Evolutionary conservation across 345 rosid genomes (phyloP), one percentile per base, ranked within the genome.

Genomic region (Rhodamnia rubescens): DNA sequence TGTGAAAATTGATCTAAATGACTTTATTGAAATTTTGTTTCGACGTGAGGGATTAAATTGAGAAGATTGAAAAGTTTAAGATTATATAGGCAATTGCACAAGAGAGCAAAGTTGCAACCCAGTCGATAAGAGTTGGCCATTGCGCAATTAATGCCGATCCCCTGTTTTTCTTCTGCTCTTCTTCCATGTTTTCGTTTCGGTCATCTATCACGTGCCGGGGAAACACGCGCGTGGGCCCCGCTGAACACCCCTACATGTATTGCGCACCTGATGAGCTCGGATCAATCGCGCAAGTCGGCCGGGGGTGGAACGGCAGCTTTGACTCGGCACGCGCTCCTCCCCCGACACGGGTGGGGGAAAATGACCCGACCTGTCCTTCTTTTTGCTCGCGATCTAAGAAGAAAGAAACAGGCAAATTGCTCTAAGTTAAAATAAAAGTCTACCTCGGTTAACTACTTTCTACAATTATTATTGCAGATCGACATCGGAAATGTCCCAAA

Each of bases 31-130:
- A 61, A 7, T 61, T 61, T 61, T 3, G 4, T 20, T 7, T 0
- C 1, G 4, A 29, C 0, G 4, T 3, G 29, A 7, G 16, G 0
- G 42, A 15, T 16, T 59, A 59, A 59, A 29, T 61, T 0, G 5
- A 61, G 0, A 0, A 61, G 5, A 61, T 29, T 61, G 1, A 29
- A 29, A 61, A 1, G 0, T 50, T 50, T 29, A 61, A 2, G 15
- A 0, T 1, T 5, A 9, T 13, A 15, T 29, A 2, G 18, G 21
- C 20, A 59, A n/a, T 0, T 0, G 1, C 3, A 3, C 20, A 6
- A 22, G 14, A 36, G 40, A 36, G 40, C 1, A 27, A 61, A 29
- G 74, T 6, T n/a, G 69, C 36, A 27, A 27, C 74, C 74, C 74
- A 29, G 55, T 16, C 6, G 55, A 53, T 6, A 50, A 6, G 55